Base-by-base conservation (phyloP, 1,284 basidiomycete genomes). In the Ceraceosorus guamensis region DNA sequence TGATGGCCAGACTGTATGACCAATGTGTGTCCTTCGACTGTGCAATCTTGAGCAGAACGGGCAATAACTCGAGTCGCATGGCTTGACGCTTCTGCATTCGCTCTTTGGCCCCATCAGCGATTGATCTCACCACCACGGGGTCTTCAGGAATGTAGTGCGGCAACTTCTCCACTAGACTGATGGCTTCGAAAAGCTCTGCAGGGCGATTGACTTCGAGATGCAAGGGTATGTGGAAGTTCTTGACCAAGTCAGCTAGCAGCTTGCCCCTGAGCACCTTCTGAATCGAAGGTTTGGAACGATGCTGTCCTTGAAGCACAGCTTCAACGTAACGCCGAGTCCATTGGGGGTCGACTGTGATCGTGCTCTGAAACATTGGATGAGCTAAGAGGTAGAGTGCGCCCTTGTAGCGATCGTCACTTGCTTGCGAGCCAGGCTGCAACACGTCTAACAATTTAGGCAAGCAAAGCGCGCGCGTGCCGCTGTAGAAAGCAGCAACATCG, bases 391-490 rank as follows among this genome's bases (percentile, higher is more conserved):
- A 92, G 18, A 98, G 80, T 6, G 92, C 92, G 10, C 89, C 88
- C 79, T 98, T 98, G 85, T 95, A 95, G 50, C 87, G 83, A 78
- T 97, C 93, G 24, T 91, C 89, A 68, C 91, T 88, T 11, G n/a
- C 30, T 2, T 32, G 32, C 13, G 59, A 66, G 5, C 56, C 55
- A 8, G 60, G 62, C 34, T 59, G 49, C 47, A 93, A 79, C 0
- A 88, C 85, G 45, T 85, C 82, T 68, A 93, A 86, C 37, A 73
- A 54, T 30, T 80, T 80, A 1, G 88, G 86, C 52, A 90, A 80
- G 52, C 83, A 83, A 61, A 87, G 82, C 59, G 85, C 81, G 59
- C 87, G 87, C 2, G 89, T 87, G 46, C 91, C 86, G 55, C 90
- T 82, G 68, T 87, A 96, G 68, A 87, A 85, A 83, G 88, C 66